A percentile compares a stretch with the other conserved stretches of the same genome.
Conservation (phyloP, 257 asterid species). For the Petrea volubilis region DNA sequence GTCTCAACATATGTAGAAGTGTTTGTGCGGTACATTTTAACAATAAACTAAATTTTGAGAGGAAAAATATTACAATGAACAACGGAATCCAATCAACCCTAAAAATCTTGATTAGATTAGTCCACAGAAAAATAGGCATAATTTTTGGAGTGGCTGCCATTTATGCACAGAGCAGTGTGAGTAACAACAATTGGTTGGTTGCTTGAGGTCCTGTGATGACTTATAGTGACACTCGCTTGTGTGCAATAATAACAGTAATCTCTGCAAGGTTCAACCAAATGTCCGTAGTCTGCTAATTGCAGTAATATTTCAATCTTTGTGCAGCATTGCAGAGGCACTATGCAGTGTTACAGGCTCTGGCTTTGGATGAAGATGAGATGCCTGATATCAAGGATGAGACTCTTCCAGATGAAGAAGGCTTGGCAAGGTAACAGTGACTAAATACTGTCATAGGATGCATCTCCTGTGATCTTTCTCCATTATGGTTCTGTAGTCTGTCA, state of each 20-base stretch:
- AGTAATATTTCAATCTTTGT: conserved; percentile 11
- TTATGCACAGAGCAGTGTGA: neutral
- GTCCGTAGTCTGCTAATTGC: conserved; percentile 12
- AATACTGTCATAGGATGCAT: neutral
- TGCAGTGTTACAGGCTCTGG: conserved; percentile 92
- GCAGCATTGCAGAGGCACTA: conserved; percentile 96
- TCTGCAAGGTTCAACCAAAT: neutral
- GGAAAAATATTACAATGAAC: neutral
- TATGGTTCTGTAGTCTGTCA: neutral
- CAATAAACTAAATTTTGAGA: neutral
- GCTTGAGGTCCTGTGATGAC: conserved; percentile 18
- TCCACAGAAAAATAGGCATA: neutral
- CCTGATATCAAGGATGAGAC: conserved; percentile 94
- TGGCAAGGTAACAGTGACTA: conserved; percentile 59
- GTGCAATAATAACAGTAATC: neutral
- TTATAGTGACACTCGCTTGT: neutral
- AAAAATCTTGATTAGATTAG: neutral
- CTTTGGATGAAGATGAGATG: conserved; percentile 94
- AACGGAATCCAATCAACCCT: neutral
- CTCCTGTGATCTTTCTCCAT: conserved; percentile 1
- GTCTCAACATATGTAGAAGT: neutral
- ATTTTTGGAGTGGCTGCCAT: neutral
- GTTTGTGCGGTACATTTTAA: neutral
- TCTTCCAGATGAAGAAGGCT: conserved; percentile 96
- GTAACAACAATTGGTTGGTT: neutral